These are phyloP conservation scores for Eurotiales sp. DNA, from an alignment of 2,329 filamentous ascomycete genomes.

Conservation along the genomic window DNA sequence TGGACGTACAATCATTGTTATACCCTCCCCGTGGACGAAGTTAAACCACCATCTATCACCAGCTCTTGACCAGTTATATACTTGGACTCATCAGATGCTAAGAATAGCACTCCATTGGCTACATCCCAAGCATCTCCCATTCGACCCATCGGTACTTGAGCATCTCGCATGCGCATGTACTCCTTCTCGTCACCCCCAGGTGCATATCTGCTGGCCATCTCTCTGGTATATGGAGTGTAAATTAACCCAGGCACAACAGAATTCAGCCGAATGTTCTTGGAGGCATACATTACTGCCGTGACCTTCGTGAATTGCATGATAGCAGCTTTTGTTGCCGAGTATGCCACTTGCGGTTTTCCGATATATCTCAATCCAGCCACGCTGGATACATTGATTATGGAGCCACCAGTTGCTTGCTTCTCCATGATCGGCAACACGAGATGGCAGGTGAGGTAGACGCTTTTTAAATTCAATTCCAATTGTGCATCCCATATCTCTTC, in stretches of 20 bases:
- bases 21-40: neutral
- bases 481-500: constrained; percentile 53
- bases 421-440: constrained; percentile 34
- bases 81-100: constrained; percentile 66
- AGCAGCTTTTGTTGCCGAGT: constrained; percentile 50
- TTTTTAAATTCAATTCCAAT: constrained; percentile 40
- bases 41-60: constrained; percentile 24
- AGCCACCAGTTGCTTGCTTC: constrained; percentile 30
- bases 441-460: constrained; percentile 33
- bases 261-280: constrained; percentile 47
- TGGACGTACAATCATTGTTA: neutral
- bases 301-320: constrained; percentile 49
- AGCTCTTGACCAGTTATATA: constrained; percentile 71
- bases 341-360: constrained; percentile 52
- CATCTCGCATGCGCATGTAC: constrained; percentile 10
- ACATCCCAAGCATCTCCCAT: constrained; percentile 55
- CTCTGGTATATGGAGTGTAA: constrained; percentile 49
- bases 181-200: constrained; percentile 48
- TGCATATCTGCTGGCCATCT: constrained; percentile 43
- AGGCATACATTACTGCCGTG: constrained; percentile 43
- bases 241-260: constrained; percentile 55
- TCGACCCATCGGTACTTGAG: constrained; percentile 39
- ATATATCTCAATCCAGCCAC: constrained; percentile 50
- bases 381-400: constrained; percentile 39
- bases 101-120: constrained; percentile 65